Base-by-base conservation (phyloP, 805 yeast genomes). In the Spencermartinsiella europaea region DNA sequence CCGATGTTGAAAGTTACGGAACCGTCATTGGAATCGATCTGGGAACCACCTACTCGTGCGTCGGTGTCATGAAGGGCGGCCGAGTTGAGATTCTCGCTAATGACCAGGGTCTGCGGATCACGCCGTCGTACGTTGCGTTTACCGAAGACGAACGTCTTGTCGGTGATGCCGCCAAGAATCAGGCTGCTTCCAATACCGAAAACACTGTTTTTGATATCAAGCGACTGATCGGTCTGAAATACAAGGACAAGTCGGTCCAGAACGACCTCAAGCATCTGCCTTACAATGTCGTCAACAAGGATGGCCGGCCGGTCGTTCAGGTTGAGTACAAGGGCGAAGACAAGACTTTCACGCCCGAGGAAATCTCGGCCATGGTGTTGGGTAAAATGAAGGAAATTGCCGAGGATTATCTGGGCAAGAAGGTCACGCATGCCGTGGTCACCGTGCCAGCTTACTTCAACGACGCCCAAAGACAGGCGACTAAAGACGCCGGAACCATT, bases 21-120 rank as follows among this genome's bases (percentile, higher is more conserved):
- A 66, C 72, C 36, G 91, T 85, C 40, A 85, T 86, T 57, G 95
- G 98, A 72, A 91, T 91, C 64, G 98, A 91, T 75, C 78, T 91
- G 72, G 99, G 99, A 68, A 90, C 97, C 51, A 90, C 97, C 2
- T 90, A 90, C 73, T 89, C 96, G 1, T 90, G 97, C 81, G 97
- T 90, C 47, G 97, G 96, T 58, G 88, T 79, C 40, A 79, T 80
- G 84, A 78, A 77, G 61, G 79, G 81, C 58, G 95, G 90, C 62
- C 77, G 89, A 63, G 95, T 91, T 43, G 97, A 89, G 65, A 89
- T 89, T 59, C 75, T 89, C 55, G 95, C 96, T 54, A 89, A 89
- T 64, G 96, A 89, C 70, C 97, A 89, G 74, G 97, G 97, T 74
- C 87, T 88, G 73, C 85, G 97, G 77, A 89, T 90, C 60, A 89